Evolutionary conservation across 768 basidiomycete species (phyloP).

Genomic region (Xerocomellus amylosporus): DNA sequence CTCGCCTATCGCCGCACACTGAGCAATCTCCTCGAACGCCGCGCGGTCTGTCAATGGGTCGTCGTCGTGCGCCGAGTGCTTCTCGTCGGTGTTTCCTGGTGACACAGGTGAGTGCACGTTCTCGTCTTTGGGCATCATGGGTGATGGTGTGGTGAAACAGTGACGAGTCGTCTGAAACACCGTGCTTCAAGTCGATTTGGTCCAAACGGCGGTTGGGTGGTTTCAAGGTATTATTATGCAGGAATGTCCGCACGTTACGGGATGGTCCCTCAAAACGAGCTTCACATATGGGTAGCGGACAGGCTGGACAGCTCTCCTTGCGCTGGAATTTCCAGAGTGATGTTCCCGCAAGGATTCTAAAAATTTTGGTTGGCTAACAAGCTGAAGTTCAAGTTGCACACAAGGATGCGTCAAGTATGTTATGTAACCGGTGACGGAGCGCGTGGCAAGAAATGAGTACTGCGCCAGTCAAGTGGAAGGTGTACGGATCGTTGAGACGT

Average conservation of each 20-base stretch:
- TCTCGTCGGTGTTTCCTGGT: slow-evolving; percentile 2
- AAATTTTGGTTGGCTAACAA: no score
- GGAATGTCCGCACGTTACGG: background rate
- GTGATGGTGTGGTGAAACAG: background rate
- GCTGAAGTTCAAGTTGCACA: no score
- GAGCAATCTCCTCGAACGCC: slow-evolving; percentile 17
- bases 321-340: no score
- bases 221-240: no score
- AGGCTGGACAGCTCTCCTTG: no score
- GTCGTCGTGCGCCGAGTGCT: background rate
- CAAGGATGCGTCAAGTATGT: no score
- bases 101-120: background rate
- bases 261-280: background rate
- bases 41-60: background rate
- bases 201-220: background rate
- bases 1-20: slow-evolving; percentile 36
- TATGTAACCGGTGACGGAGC: no score
- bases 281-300: background rate
- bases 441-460: no score
- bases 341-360: no score
- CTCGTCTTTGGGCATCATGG: background rate
- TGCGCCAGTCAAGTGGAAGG: no score
- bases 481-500: no score
- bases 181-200: background rate
- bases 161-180: background rate